Conservation (phyloP, 176 grass and related monocot species). For the Bonia amplexicaulis region DNA sequence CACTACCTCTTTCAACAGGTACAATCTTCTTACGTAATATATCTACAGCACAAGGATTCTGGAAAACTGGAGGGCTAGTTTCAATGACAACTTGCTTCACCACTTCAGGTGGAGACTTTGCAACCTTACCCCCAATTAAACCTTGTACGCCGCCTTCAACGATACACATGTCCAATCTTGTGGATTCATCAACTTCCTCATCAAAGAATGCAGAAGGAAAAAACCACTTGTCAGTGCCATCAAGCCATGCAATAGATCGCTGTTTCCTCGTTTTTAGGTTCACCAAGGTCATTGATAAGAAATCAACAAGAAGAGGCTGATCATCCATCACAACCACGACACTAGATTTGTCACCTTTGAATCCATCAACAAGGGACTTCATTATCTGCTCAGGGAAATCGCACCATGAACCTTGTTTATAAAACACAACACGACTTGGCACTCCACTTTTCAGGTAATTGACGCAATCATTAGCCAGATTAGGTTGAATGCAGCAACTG, state of each 20-base stretch:
- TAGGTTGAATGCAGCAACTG: conserved; percentile 31
- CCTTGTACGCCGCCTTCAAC: neutral
- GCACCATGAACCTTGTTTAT: conserved; percentile 38
- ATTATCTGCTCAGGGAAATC: conserved; percentile 39
- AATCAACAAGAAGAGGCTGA: conserved; percentile 42
- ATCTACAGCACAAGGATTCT: conserved; percentile 21
- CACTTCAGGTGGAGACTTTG: neutral
- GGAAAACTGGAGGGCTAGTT: neutral
- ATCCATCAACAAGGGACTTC: conserved; percentile 40
- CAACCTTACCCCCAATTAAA: neutral
- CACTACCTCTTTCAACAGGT: conserved; percentile 37
- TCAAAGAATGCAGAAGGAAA: conserved; percentile 51
- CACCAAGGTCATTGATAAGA: conserved; percentile 50
- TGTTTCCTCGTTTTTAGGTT: conserved; percentile 50
- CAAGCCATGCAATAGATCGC: conserved; percentile 57
- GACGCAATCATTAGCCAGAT: conserved; percentile 33
- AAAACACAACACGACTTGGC: conserved; percentile 43
- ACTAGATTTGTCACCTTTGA: conserved; percentile 41
- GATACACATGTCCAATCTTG: neutral
- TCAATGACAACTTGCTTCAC: conserved; percentile 8
- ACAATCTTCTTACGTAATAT: conserved; percentile 42
- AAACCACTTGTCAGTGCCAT: conserved; percentile 48
- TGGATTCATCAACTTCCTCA: conserved; percentile 8
- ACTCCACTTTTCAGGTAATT: conserved; percentile 46
- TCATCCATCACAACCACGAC: conserved; percentile 31